Conservation (phyloP, 768 basidiomycete species). For the Pleurotus djamor region DNA sequence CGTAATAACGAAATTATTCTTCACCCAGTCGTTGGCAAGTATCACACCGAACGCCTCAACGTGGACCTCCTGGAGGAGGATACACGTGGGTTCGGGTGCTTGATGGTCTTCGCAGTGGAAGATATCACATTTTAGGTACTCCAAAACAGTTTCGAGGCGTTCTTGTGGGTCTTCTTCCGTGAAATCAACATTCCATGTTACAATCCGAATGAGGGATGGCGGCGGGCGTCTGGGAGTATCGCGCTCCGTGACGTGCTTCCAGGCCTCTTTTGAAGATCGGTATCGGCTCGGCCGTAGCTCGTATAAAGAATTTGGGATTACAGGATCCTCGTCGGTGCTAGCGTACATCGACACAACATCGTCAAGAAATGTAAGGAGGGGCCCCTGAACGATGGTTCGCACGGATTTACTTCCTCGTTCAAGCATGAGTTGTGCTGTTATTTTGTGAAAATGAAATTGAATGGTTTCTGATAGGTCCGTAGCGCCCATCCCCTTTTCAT, state of each 20-base stretch:
- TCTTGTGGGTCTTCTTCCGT: slow-evolving; percentile 26
- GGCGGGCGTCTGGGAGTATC: slow-evolving; percentile 29
- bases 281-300: slow-evolving; percentile 36
- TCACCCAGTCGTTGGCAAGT: slow-evolving; percentile 61
- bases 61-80: slow-evolving; percentile 72
- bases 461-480: no score
- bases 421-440: no score
- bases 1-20: slow-evolving; percentile 53
- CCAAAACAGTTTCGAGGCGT: slow-evolving; percentile 47
- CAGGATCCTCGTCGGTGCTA: slow-evolving; percentile 4
- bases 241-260: slow-evolving; percentile 44
- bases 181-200: slow-evolving; percentile 77
- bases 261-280: slow-evolving; percentile 32
- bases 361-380: no score
- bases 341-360: not conserved
- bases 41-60: slow-evolving; percentile 40
- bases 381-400: no score
- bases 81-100: slow-evolving; percentile 55
- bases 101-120: slow-evolving; percentile 43
- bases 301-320: slow-evolving; percentile 23
- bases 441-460: no score
- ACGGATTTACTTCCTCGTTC: no score
- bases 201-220: slow-evolving; percentile 47
- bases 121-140: slow-evolving; percentile 52
- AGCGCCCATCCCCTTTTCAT: no score